Base-by-base conservation (phyloP, 2,329 filamentous ascomycete genomes). In the Calonectria leucothoes region DNA sequence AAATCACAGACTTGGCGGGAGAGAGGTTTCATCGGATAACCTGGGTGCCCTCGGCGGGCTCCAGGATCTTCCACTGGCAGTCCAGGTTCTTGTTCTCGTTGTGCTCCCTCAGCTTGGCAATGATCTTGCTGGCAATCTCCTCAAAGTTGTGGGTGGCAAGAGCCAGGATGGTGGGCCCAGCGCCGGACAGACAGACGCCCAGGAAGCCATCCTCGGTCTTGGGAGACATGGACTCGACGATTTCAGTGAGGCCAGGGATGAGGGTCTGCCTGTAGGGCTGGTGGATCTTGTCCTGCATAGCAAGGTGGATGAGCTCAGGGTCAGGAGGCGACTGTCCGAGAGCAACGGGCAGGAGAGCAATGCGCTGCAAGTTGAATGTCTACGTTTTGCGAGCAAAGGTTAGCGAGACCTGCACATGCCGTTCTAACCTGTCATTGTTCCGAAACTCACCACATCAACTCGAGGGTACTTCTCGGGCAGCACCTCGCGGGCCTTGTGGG, bases 241-340 rank as follows among this genome's bases (percentile, higher is more conserved):
- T 96, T 82, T 98, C 94, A 20, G 94, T 94, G 71, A 99, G 89
- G 0, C 96, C 97, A 1, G 97, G 97, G 78, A 99, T 98, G 75
- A 99, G 91, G 2, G 91, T 93, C 85, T 97, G 93, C 68, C 97
- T 93, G 87, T 99, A 98, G 52, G 95, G 97, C 85, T 99, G 97
- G 87, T 99, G 97, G 74, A 99, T 92, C 86, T 96, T 98, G 88
- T 99, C 97, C 86, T 98, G 97, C 97, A 99, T 99, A 59, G 96
- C 96, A 61, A 97, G 92, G 87, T 97, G 97, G 83, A 99, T 99
- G 85, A 98, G 93, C 80, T 97, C 93, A 27, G 97, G 93, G 82
- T 98, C 94, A 2, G 96, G 96, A 12, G 97, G 96, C 10, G 94
- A 96, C 83, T 95, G 93, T 76, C 96, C 95, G 57, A 99, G 90